Conservation (phyloP, 139 green algal genomes). For the Chlamydomonas sphaeroides region DNA sequence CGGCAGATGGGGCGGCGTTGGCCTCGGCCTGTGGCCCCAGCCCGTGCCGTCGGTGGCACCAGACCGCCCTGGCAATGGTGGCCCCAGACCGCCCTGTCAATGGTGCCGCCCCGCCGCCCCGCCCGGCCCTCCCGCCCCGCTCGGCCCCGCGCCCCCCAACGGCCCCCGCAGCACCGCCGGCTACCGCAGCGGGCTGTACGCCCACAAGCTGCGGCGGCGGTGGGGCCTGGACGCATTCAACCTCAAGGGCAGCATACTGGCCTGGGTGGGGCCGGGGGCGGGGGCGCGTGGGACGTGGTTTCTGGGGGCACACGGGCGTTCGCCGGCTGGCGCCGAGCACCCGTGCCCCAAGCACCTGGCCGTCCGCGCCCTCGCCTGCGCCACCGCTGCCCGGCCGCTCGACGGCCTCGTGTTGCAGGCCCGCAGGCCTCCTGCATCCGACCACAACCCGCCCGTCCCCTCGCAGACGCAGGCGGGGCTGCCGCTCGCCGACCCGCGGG, state of each 20-base stretch:
- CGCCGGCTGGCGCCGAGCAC: too few relatives aligned
- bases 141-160: too few relatives aligned
- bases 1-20: too few relatives aligned
- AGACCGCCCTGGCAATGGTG: too few relatives aligned
- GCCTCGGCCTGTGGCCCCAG: too few relatives aligned
- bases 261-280: conserved; percentile 4
- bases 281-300: too few relatives aligned
- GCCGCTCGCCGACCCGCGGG: conserved; percentile 13
- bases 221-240: conserved; percentile 9
- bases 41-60: too few relatives aligned
- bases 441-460: not conserved
- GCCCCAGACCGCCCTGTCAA: too few relatives aligned
- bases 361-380: not conserved
- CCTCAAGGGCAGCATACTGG: conserved; percentile 23
- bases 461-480: conserved; percentile 20
- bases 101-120: not conserved
- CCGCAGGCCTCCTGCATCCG: too few relatives aligned
- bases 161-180: conserved; percentile 6
- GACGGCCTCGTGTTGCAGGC: not conserved
- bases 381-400: too few relatives aligned
- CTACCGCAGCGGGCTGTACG: conserved; percentile 27
- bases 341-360: not conserved
- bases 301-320: not conserved
- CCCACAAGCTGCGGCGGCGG: not conserved
- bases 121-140: not conserved